Evolutionary conservation across 768 basidiomycete species (phyloP).

Genomic region (Paxillus involutus): DNA sequence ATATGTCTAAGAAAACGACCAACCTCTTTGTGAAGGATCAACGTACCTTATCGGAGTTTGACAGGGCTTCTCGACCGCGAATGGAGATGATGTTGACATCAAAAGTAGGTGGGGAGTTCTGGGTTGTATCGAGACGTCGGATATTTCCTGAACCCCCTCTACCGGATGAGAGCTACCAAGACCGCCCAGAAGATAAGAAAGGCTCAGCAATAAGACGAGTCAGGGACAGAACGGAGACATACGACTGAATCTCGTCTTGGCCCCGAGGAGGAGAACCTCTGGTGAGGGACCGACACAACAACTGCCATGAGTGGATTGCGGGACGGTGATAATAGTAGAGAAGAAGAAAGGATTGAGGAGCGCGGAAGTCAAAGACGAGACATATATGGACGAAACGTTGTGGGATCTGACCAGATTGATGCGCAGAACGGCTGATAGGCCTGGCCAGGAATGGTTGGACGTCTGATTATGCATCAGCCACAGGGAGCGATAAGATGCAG

Average conservation of each 20-base stretch:
- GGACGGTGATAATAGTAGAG: not conserved
- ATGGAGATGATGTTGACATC: not conserved
- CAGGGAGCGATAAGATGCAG: not conserved
- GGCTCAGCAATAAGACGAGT: not conserved
- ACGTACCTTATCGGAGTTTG: not conserved
- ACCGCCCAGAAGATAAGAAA: not conserved
- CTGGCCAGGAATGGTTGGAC: not conserved
- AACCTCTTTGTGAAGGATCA: not conserved
- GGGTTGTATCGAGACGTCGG: not conserved
- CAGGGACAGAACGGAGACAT: conserved; percentile 7
- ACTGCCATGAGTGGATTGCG: not conserved
- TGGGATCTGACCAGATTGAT: conserved; percentile 1
- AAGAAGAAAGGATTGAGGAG: not conserved
- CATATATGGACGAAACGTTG: conserved; percentile 18
- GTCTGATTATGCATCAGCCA: conserved; percentile 1
- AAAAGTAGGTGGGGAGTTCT: not conserved
- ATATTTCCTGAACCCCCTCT: conserved; percentile 25
- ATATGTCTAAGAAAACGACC: not conserved
- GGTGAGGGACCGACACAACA: not conserved
- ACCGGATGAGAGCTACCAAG: conserved; percentile 18
- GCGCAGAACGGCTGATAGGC: conserved; percentile 15
- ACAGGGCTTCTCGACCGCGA: not conserved
- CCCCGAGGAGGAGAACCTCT: not conserved
- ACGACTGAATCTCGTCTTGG: conserved; percentile 13
- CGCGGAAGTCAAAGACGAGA: not conserved